Evolutionary conservation across 495 filamentous ascomycete species (phyloP).

Genomic region (Penicillium robsamsonii): DNA sequence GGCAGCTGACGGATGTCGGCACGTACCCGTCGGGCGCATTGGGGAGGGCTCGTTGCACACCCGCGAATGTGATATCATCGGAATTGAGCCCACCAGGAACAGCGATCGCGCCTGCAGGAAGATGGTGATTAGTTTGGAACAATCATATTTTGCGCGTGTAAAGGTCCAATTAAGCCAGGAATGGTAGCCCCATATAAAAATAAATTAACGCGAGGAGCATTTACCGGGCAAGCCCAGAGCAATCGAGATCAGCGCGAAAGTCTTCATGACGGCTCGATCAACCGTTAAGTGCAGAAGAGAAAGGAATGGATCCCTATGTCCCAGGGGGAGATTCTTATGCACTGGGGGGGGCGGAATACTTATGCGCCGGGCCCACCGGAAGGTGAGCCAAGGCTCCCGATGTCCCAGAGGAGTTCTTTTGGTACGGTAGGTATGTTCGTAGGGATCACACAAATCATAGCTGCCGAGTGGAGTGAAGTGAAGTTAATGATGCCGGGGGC

Average conservation of each 20-base stretch:
- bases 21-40: slow-evolving; percentile 50
- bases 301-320: background rate
- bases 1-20: slow-evolving; percentile 41
- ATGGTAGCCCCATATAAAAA: background rate
- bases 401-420: slow-evolving; percentile 3
- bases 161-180: background rate
- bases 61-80: slow-evolving; percentile 12
- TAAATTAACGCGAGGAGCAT: slow-evolving; percentile 10
- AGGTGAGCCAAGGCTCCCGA: slow-evolving; percentile 23
- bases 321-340: slow-evolving; percentile 27
- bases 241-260: slow-evolving; percentile 19
- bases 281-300: slow-evolving; percentile 2
- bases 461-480: slow-evolving; percentile 16
- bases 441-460: slow-evolving; percentile 20
- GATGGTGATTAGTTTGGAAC: background rate
- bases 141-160: background rate
- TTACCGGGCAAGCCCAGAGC: slow-evolving; percentile 37
- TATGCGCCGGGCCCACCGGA: slow-evolving; percentile 28
- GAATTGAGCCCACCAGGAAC: slow-evolving; percentile 12
- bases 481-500: slow-evolving; percentile 13
- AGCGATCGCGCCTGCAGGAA: slow-evolving; percentile 21
- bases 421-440: slow-evolving; percentile 11
- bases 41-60: slow-evolving; percentile 37
- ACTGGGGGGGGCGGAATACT: slow-evolving; percentile 21
- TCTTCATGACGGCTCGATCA: slow-evolving; percentile 24